Evolutionary conservation across 2,329 filamentous ascomycete genomes (phyloP), one percentile per base, ranked within the genome.

Genomic region (Phyllosticta capitalensis): DNA sequence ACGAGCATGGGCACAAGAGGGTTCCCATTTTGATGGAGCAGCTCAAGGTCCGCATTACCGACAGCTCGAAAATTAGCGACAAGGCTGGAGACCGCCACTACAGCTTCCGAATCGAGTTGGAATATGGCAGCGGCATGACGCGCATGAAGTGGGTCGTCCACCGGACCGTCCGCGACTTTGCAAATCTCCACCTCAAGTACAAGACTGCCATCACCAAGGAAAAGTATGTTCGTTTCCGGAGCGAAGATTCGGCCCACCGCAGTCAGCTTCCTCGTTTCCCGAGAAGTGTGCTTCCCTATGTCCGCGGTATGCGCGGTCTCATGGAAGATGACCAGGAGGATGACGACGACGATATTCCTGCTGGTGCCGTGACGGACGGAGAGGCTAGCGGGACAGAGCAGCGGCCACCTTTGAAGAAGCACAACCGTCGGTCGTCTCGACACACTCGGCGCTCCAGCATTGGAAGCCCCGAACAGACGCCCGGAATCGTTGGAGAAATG

Each of bases 71-170:
- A 10, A 82, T 85, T 62, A 84, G 88, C 51, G 84, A 82, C 65
- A 75, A 71, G 63, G 67, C 66, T 58, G 77, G 81, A 63, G 79
- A 86, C 67, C 75, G 92, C 28, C 94, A 97, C 72, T 85, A 89
- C 68, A 81, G 94, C 9, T 96, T 97, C 72, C 87, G 87, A 52
- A 92, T 99, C 59, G 90, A 96, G 66, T 79, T 99, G 17, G 94
- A 99, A 71, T 99, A 99, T 71, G 94, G 94, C 14, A 97, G 89
- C 69, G 95, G 94, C 0, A 84, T 94, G 59, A 96, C 92, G 58
- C 83, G 94, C 60, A 97, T 99, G 95, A 90, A 89, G 69, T 99
- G 94, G 94, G 87, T 89, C 19, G 89, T 99, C 61, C 86, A 90
- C 67, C 83, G 94, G 58, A 92, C 90, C 9, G 82, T 97, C 48